A percentile compares a stretch with the other conserved stretches of the same genome.
Evolutionary conservation across 495 filamentous ascomycete genomes (phyloP).

Genomic region (Penicillium goetzii): DNA sequence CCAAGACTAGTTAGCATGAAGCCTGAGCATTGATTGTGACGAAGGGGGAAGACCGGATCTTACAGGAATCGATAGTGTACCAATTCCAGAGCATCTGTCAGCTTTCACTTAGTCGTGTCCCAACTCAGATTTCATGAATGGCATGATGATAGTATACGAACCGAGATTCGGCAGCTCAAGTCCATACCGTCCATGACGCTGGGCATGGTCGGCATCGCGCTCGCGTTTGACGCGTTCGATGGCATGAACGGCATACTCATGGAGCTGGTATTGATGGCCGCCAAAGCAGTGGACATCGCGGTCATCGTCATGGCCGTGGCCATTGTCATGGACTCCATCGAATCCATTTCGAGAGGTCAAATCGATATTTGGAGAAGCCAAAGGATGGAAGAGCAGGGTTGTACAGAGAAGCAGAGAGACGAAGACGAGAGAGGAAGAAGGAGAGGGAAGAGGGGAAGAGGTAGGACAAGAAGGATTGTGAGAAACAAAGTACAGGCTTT

Average conservation of each 20-base stretch:
- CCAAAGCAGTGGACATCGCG: not conserved
- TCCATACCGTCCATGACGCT: slow-evolving; percentile 27
- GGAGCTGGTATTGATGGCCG: slow-evolving; percentile 4
- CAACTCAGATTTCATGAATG: not conserved
- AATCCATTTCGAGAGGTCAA: not conserved
- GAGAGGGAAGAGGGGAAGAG: not conserved
- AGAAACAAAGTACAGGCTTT: not conserved
- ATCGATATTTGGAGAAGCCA: not conserved
- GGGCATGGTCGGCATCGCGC: slow-evolving; percentile 13
- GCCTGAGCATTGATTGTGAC: not conserved
- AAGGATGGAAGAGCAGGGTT: not conserved
- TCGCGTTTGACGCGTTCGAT: not conserved
- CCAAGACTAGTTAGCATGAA: not conserved
- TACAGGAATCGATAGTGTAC: slow-evolving; percentile 69
- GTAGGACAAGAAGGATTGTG: not conserved
- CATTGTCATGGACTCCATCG: slow-evolving; percentile 1
- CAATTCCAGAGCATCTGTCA: slow-evolving; percentile 78
- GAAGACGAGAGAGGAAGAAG: slow-evolving; percentile 1
- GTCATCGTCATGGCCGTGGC: not conserved
- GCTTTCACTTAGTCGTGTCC: slow-evolving; percentile 6
- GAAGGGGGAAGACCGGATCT: slow-evolving; percentile 4
- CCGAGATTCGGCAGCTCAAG: slow-evolving; percentile 49
- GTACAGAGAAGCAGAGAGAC: not conserved
- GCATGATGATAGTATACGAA: slow-evolving; percentile 19
- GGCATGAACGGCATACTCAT: slow-evolving; percentile 15